Percentiles rank a stretch among this genome's conserved stretches.
These are phyloP conservation scores for Periconia sp. DNA, from an alignment of 2,329 filamentous ascomycete genomes.

Conservation along the genomic window DNA sequence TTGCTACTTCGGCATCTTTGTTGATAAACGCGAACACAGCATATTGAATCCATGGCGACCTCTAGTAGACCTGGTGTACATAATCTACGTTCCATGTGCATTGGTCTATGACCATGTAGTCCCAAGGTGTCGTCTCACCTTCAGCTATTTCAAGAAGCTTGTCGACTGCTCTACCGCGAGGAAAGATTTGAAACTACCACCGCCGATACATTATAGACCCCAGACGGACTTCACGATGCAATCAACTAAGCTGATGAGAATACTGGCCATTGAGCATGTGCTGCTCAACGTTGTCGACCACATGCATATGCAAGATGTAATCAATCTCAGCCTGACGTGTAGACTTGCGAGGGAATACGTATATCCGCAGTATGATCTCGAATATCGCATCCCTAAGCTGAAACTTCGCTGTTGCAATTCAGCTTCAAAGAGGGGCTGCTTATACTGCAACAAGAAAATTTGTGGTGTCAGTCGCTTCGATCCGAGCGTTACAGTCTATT, in stretches of 20 bases:
- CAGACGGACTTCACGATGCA: constrained; percentile 12
- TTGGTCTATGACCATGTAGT: constrained; percentile 5
- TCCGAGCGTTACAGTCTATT: no score
- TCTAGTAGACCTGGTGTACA: constrained; percentile 12
- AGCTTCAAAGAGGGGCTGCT: constrained; percentile 12
- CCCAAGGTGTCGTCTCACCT: constrained; percentile 14
- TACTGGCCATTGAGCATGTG: constrained; percentile 27
- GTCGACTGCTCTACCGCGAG: background rate
- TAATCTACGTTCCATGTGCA: constrained; percentile 3
- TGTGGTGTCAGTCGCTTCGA: constrained; percentile 15
- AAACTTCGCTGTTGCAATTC: constrained; percentile 12
- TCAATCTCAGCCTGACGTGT: constrained; percentile 21
- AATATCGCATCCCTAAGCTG: constrained; percentile 20
- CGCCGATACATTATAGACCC: constrained; percentile 4
- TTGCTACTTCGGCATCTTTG: constrained; percentile 25
- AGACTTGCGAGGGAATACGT: constrained; percentile 20
- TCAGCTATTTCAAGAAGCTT: constrained; percentile 11
- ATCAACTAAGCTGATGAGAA: constrained; percentile 16
- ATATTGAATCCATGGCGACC: constrained; percentile 24
- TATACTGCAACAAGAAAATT: constrained; percentile 26
- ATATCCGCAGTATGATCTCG: constrained; percentile 19
- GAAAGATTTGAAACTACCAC: constrained; percentile 2
- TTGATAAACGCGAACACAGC: constrained; percentile 21
- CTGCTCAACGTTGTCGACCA: constrained; percentile 19
- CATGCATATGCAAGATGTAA: constrained; percentile 22